Conservation (phyloP, 345 rosid genomes). For the Anastatica hierochuntica region DNA sequence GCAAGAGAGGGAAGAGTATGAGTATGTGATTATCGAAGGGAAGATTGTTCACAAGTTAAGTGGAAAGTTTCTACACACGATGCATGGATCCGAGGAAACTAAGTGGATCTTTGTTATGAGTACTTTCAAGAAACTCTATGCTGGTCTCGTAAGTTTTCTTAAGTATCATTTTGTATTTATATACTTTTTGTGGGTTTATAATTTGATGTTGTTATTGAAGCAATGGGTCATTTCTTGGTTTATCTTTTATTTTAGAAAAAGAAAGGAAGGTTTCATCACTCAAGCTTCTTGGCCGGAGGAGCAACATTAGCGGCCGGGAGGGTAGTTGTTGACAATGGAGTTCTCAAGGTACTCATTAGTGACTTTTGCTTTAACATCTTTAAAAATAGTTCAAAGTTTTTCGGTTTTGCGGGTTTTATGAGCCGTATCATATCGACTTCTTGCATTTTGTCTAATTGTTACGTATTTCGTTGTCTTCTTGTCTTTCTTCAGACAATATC, state of each 20-base stretch:
- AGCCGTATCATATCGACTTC: not conserved
- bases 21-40: constrained; percentile 51
- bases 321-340: constrained; percentile 52
- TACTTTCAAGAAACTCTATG: constrained; percentile 61
- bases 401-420: not conserved
- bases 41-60: constrained; percentile 54
- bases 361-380: not conserved
- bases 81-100: constrained; percentile 28
- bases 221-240: not conserved
- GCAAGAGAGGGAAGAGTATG: constrained; percentile 87
- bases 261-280: constrained; percentile 93
- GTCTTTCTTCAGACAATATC: constrained; percentile 89
- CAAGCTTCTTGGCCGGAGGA: constrained; percentile 96
- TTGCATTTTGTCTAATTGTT: too few relatives aligned
- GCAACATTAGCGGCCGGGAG: constrained; percentile 88
- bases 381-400: too few relatives aligned
- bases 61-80: constrained; percentile 46
- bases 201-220: too few relatives aligned
- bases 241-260: constrained; percentile 45
- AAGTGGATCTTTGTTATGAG: constrained; percentile 95
- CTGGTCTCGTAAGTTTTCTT: constrained; percentile 46
- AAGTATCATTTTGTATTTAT: not conserved
- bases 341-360: constrained; percentile 50
- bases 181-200: not conserved
- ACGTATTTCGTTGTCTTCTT: too few relatives aligned